Percentiles rank a stretch among this genome's conserved stretches.
Conservation (phyloP, 805 yeast genomes). For the Candida sonorensis region DNA sequence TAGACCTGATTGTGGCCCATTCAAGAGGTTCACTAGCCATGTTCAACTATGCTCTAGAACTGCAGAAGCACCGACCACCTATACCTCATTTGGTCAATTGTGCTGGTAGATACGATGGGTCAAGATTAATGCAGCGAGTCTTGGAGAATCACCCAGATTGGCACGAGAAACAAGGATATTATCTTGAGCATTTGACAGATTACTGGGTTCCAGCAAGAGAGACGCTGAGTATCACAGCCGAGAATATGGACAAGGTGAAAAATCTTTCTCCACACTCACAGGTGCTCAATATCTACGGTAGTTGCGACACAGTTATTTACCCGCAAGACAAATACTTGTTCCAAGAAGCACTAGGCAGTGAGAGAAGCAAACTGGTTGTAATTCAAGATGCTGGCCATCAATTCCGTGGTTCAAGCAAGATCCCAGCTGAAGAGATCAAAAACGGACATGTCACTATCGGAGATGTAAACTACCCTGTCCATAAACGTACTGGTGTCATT, state of each 20-base stretch:
- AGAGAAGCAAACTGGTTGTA: slow-evolving; percentile 51
- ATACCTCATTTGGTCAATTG: slow-evolving; percentile 68
- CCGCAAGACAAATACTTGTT: slow-evolving; percentile 51
- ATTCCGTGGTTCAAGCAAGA: slow-evolving; percentile 47
- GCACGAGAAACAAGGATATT: slow-evolving; percentile 35
- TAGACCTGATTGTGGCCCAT: slow-evolving; percentile 64
- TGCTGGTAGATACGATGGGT: slow-evolving; percentile 60
- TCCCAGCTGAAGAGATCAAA: slow-evolving; percentile 26
- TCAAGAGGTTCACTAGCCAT: slow-evolving; percentile 75
- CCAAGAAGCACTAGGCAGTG: slow-evolving; percentile 49
- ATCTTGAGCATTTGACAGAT: too few species aligned
- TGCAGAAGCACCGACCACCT: slow-evolving; percentile 22
- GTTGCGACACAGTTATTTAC: slow-evolving; percentile 61
- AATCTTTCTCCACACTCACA: slow-evolving; percentile 39
- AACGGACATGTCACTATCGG: slow-evolving; percentile 2
- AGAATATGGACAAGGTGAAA: slow-evolving; percentile 37
- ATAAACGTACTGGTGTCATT: slow-evolving; percentile 27
- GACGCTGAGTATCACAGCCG: slow-evolving; percentile 39
- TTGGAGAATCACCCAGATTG: slow-evolving; percentile 28
- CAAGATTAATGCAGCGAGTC: slow-evolving; percentile 37
- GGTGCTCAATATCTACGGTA: slow-evolving; percentile 66
- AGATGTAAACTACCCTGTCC: slow-evolving; percentile 26
- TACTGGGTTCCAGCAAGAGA: slow-evolving; percentile 45
- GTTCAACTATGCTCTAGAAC: slow-evolving; percentile 60
- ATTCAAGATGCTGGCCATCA: slow-evolving; percentile 77